These are phyloP conservation scores for Leptodontidium sp. DNA, from an alignment of 2,329 filamentous ascomycete genomes.

Conservation along the genomic window DNA sequence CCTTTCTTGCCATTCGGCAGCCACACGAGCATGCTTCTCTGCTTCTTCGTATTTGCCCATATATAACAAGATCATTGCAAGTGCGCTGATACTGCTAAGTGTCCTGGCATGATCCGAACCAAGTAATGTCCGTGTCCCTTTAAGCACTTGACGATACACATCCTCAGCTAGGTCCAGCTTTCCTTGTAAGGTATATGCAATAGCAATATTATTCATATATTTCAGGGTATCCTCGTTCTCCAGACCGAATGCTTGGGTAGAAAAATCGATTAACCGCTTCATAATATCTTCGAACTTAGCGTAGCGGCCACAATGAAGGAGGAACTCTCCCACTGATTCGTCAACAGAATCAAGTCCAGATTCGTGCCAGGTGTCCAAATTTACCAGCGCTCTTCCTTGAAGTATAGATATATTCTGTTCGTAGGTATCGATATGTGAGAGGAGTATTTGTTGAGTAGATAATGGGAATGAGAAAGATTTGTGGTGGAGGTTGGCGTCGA, in stretches of 20 bases:
- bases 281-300: conserved; percentile 15
- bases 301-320: conserved; percentile 16
- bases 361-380: background rate
- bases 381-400: background rate
- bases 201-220: conserved; percentile 13
- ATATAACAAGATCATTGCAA: conserved; percentile 10
- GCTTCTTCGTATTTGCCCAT: conserved; percentile 21
- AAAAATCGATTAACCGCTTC: conserved; percentile 8
- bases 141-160: background rate
- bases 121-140: background rate
- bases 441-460: conserved; percentile 14
- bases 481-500: background rate
- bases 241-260: conserved; percentile 27
- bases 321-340: conserved; percentile 7
- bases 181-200: background rate
- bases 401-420: conserved; percentile 16
- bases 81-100: background rate
- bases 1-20: background rate
- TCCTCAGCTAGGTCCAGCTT: conserved; percentile 9
- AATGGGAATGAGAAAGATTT: conserved; percentile 22
- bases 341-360: conserved; percentile 11
- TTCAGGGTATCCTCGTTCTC: conserved; percentile 28
- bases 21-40: conserved; percentile 13
- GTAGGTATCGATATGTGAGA: conserved; percentile 28
- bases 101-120: conserved; percentile 21